A percentile compares a stretch with the other conserved stretches of the same genome.
phyloP scores from a whole-genome alignment of 192 early-diverging fungal genomes.

The Entophlyctis luteolus region DNA sequence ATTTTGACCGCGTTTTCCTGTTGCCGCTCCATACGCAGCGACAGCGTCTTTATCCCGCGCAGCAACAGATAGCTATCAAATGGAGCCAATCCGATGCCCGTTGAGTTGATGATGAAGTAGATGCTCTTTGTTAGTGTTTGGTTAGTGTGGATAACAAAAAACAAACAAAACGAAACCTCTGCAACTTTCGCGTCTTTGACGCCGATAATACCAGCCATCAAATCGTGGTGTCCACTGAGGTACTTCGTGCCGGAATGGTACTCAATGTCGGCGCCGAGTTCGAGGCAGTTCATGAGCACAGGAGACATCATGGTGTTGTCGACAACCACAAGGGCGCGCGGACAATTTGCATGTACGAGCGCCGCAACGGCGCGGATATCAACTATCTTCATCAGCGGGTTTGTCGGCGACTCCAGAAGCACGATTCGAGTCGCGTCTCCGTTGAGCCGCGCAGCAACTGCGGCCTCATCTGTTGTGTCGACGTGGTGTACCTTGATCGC shows the following conservation, averaged over 20 bases:
- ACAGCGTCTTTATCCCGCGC: constrained; percentile 91
- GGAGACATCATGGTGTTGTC: constrained; percentile 99
- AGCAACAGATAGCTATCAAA: constrained; percentile 92
- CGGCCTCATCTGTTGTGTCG: constrained; percentile 72
- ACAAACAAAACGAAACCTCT: constrained; percentile 46
- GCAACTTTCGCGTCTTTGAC: constrained; percentile 66
- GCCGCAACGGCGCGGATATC: constrained; percentile 77
- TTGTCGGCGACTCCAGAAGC: constrained; percentile 91
- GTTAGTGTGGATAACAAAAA: background rate
- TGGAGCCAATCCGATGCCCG: constrained; percentile 81
- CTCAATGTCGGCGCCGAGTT: constrained; percentile 87
- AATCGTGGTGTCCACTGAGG: constrained; percentile 93
- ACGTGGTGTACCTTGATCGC: constrained; percentile 85
- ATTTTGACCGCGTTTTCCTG: constrained; percentile 78
- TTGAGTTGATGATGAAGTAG: constrained; percentile 93
- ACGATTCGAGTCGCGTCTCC: constrained; percentile 76
- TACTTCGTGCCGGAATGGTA: constrained; percentile 98
- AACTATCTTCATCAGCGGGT: constrained; percentile 91
- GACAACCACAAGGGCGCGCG: constrained; percentile 78
- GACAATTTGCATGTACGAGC: constrained; percentile 69
- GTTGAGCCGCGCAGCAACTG: constrained; percentile 62
- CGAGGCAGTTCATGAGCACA: constrained; percentile 81
- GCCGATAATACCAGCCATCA: constrained; percentile 97
- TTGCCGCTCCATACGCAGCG: constrained; percentile 93
- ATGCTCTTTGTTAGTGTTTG: constrained; percentile 53